A percentile compares a stretch with the other conserved stretches of the same genome.
These are phyloP conservation scores for Ilyonectria mors-panacis DNA, from an alignment of 2,329 filamentous ascomycete genomes.

Conservation along the genomic window DNA sequence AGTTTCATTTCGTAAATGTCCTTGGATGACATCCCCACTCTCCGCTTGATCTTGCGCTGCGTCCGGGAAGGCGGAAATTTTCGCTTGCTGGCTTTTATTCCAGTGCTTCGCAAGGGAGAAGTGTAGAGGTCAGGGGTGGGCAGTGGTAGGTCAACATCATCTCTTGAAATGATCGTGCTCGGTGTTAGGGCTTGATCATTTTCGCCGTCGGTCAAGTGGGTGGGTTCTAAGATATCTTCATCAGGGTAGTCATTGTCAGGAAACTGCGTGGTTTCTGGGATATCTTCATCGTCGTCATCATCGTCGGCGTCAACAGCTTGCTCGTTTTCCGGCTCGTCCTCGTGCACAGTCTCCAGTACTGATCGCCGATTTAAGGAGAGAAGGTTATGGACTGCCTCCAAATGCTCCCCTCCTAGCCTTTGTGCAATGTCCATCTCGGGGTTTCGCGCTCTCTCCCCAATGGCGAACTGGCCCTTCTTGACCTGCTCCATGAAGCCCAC, in stretches of 20 bases:
- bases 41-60: background rate
- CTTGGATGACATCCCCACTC: background rate
- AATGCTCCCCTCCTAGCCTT: slow-evolving; percentile 23
- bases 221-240: background rate
- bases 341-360: no score
- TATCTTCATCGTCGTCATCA: background rate
- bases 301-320: background rate
- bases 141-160: slow-evolving; percentile 29
- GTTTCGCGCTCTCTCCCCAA: background rate
- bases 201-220: background rate
- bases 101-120: slow-evolving; percentile 36
- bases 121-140: slow-evolving; percentile 26
- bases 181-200: no score
- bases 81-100: slow-evolving; percentile 25
- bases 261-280: background rate
- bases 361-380: no score
- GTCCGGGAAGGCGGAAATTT: background rate
- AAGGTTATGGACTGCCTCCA: background rate
- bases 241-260: background rate
- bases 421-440: slow-evolving; percentile 31
- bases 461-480: slow-evolving; percentile 24
- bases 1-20: background rate
- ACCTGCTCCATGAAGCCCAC: slow-evolving; percentile 39
- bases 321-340: background rate
- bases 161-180: no score